phyloP scores from a whole-genome alignment of 2,329 filamentous ascomycete genomes.

The Aspergillus jensenii region DNA sequence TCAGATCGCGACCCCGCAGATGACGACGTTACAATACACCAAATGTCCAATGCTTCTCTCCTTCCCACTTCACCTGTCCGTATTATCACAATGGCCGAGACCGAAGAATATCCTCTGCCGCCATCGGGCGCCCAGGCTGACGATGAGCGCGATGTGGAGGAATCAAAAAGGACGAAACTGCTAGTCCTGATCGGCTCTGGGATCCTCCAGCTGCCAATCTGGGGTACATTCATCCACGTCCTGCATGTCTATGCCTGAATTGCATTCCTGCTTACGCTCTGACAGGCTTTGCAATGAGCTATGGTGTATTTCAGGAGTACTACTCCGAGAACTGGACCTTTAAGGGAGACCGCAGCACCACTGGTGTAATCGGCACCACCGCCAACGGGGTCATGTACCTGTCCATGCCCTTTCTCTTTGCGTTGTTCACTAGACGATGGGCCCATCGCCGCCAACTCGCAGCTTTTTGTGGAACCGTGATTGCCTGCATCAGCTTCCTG shows the following conservation, averaged over 20 bases:
- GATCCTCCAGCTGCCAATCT: slow-evolving; percentile 8
- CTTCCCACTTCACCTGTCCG: too few species aligned
- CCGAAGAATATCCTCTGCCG: neutral
- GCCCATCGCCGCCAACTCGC: slow-evolving; percentile 3
- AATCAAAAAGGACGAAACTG: neutral
- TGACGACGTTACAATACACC: too few species aligned
- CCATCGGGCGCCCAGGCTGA: neutral
- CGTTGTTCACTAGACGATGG: slow-evolving; percentile 5
- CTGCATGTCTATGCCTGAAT: neutral
- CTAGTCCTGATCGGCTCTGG: slow-evolving; percentile 3
- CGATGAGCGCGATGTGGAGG: neutral
- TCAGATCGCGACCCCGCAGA: too few species aligned
- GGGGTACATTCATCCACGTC: neutral
- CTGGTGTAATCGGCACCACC: slow-evolving; percentile 7
- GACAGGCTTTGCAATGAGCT: slow-evolving; percentile 8
- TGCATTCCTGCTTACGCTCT: neutral
- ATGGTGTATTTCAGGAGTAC: slow-evolving; percentile 8
- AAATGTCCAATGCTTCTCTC: too few species aligned
- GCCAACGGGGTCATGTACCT: slow-evolving; percentile 11
- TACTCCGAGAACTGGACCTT: slow-evolving; percentile 7
- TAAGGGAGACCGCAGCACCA: slow-evolving; percentile 4
- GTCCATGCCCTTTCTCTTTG: slow-evolving; percentile 7
- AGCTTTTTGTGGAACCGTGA: slow-evolving; percentile 2
- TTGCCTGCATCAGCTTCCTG: slow-evolving; percentile 5
- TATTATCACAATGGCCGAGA: neutral